Evolutionary conservation across 2,329 filamentous ascomycete genomes (phyloP), one percentile per base, ranked within the genome.

Genomic region (Fusarium napiforme): DNA sequence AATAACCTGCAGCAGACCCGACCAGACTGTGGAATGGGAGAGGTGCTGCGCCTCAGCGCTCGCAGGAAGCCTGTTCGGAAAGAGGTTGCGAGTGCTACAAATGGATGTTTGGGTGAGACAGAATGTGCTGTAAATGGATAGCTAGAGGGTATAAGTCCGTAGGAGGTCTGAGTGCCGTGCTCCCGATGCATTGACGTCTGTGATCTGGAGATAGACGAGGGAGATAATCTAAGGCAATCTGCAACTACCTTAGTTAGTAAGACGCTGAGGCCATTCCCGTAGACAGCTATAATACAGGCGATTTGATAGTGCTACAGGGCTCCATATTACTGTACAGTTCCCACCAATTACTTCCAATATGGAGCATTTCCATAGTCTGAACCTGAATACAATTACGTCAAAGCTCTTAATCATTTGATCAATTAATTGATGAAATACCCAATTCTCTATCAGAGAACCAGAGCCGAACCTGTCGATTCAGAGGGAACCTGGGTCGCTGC

Each of bases 11-110:
- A 46, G 58, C 42, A 32, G 28, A 34, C 30, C 8, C 3, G 9
- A 58, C 30, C 4, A 5, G 4, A 59, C n/a, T 23, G 32, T 64
- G 67, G 59, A 69, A 69, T 67, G 64, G 30, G 23, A 36, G 28
- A 39, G 64, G 43, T 74, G 71, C 71, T 73, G 71, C 71, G 71
- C 71, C 71, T 49, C 67, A 55, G 39, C 36, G 71, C 63, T 71
- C 42, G 39, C 49, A 74, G 71, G 71, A 73, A 71, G 71, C 71
- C 71, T 74, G 50, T 58, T 61, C 37, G 37, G 37, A 30, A 49
- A 39, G 30, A 40, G 47, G 58, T 67, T 55, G 40, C 30, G 36
- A 50, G 37, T 43, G 60, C 66, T 57, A 49, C 60, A 56, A 65
- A 46, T 42, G 34, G 42, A 21, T 36, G 45, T 19, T 68, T 39